Conservation (phyloP, 2,329 filamentous ascomycete genomes). For the Dendrostoma leiphaemia region DNA sequence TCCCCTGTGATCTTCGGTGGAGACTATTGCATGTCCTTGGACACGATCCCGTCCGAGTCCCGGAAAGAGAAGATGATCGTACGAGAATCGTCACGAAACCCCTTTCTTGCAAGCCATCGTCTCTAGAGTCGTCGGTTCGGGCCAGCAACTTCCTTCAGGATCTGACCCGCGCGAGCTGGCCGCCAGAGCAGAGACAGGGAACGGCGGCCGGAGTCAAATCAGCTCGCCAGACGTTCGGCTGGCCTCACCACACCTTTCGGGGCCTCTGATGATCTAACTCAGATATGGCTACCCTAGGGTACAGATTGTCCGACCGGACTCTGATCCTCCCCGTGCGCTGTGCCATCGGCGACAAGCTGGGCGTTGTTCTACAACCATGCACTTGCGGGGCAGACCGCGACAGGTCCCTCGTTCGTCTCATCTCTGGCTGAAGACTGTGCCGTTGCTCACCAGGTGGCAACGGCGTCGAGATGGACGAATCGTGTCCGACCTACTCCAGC, state of each 20-base stretch:
- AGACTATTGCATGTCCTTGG: too few relatives aligned
- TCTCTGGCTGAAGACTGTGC: not conserved
- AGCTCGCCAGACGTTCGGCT: slow-evolving; percentile 7
- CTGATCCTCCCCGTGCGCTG: not conserved
- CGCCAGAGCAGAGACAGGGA: not conserved
- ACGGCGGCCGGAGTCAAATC: not conserved
- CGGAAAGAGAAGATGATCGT: not conserved
- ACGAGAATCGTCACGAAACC: not conserved
- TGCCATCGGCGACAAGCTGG: not conserved
- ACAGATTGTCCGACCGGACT: not conserved
- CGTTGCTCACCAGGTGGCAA: not conserved
- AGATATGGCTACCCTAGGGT: too few relatives aligned
- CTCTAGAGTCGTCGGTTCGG: not conserved
- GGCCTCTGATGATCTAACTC: too few relatives aligned
- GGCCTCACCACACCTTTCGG: not conserved
- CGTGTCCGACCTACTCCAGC: not conserved
- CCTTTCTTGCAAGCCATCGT: not conserved
- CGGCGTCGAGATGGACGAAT: not conserved
- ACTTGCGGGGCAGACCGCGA: too few relatives aligned
- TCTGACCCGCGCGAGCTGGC: not conserved
- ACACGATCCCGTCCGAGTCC: too few relatives aligned
- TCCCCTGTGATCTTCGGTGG: too few relatives aligned
- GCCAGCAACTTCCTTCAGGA: not conserved
- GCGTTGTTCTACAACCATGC: not conserved
- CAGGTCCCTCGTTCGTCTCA: too few relatives aligned